phyloP scores from a whole-genome alignment of 129 eudicot genomes.

The Pittosporum tobira region DNA sequence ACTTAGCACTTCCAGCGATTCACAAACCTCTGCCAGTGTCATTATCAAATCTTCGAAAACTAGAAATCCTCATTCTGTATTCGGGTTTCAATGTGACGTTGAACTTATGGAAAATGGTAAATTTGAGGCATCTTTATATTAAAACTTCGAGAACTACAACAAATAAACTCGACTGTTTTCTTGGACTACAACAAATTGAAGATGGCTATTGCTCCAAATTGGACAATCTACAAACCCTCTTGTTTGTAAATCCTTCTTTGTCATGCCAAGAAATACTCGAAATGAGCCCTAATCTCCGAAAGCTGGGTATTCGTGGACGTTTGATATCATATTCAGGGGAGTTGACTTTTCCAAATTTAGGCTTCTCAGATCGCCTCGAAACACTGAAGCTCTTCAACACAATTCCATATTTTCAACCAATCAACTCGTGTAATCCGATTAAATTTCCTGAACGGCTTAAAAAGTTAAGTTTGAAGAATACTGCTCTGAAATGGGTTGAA shows the following conservation, averaged over 20 bases:
- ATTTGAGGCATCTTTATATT: slow-evolving; percentile 20
- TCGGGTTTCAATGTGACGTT: background rate
- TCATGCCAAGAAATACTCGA: background rate
- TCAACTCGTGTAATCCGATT: background rate
- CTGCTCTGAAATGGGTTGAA: slow-evolving; percentile 5
- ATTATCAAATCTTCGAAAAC: slow-evolving; percentile 15
- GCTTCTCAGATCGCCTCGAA: background rate
- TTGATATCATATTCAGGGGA: slow-evolving; percentile 5
- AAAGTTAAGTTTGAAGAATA: background rate
- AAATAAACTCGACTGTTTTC: background rate
- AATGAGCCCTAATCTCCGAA: slow-evolving; percentile 6
- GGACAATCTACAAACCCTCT: slow-evolving; percentile 14
- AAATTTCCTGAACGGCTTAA: slow-evolving; percentile 3
- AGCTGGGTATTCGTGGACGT: slow-evolving; percentile 9
- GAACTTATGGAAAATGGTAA: slow-evolving; percentile 16
- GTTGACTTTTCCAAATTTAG: slow-evolving; percentile 8
- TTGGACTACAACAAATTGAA: background rate
- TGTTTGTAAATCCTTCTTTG: background rate
- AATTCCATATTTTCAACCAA: background rate
- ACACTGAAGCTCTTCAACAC: slow-evolving; percentile 5
- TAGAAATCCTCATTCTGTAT: slow-evolving; percentile 13
- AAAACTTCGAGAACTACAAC: slow-evolving; percentile 5
- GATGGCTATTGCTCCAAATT: background rate
- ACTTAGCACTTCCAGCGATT: slow-evolving; percentile 16
- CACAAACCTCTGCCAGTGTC: slow-evolving; percentile 6